Evolutionary conservation across 2,329 filamentous ascomycete genomes (phyloP), one percentile per base, ranked within the genome.

Genomic region (Stenocarpella maydis): DNA sequence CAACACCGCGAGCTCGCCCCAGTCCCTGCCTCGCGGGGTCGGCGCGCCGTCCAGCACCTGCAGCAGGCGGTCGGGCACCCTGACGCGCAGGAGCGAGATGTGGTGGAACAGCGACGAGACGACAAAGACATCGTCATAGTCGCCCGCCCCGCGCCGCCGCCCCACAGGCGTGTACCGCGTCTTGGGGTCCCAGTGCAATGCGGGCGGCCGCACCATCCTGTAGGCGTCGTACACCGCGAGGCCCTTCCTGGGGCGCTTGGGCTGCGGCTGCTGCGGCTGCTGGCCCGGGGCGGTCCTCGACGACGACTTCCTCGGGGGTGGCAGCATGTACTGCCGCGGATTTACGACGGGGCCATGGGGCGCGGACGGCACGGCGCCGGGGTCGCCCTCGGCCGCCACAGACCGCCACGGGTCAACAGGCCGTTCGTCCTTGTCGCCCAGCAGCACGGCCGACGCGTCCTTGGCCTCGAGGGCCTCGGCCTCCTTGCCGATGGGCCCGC

Each of bases 81-180:
- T 83, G 31, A 89, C 83, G 28, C 89, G 80, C 69, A 91, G 74
- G 58, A 91, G 77, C 31, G 83, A 86, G 15, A 91, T 72, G 74
- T 91, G 89, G 74, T 91, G 89, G 75, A 90, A 90, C 37, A 91
- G 76, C 5, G 83, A 84, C 77, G 87, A 90, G 49, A 91, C 76
- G 49, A 91, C 81, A 72, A 89, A 91, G 2, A 91, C 80, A 73
- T 91, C 88, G 72, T 91, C 89, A 74, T 85, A 86, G 41, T 81
- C 81, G n/a, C n/a, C n/a, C 2, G 77, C 80, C 2, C 84, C 85
- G 1, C 74, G 73, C 14, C 77, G 76, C 71, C 84, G 85, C 6
- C 88, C 88, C 69, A 91, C 87, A 26, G 87, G 82, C 71, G 82
- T 78, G 75, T 90, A 91, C 41, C 82, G 81, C 37, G 85, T 83